These are phyloP conservation scores for Zhuliangozyma blackwelliae DNA, from an alignment of 1,139 yeast species.

Conservation along the genomic window DNA sequence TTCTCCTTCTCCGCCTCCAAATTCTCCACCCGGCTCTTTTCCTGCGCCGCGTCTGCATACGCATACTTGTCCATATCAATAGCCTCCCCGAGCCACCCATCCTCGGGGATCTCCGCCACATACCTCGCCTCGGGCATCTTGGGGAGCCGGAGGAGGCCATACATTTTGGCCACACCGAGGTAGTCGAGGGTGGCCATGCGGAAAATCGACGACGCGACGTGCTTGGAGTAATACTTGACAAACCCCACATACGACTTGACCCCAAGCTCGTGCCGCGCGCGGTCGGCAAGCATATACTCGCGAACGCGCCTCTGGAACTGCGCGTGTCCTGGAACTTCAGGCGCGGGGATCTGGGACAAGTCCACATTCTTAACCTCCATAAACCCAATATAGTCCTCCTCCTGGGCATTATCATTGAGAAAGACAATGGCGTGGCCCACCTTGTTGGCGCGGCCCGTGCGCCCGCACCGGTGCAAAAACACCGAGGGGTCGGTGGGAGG, in stretches of 20 bases:
- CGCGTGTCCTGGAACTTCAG: conserved; percentile 19
- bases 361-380: conserved; percentile 69
- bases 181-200: conserved; percentile 70
- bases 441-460: conserved; percentile 89
- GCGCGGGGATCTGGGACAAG: conserved; percentile 38
- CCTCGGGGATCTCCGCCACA: conserved; percentile 48
- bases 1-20: conserved; percentile 43
- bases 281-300: conserved; percentile 63
- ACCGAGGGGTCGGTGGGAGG: conserved; percentile 91
- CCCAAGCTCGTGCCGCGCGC: conserved; percentile 78
- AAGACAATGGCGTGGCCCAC: conserved; percentile 76
- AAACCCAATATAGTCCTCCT: conserved; percentile 77
- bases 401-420: conserved; percentile 62
- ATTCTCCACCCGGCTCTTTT: conserved; percentile 56
- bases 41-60: conserved; percentile 64
- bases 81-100: conserved; percentile 68
- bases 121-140: conserved; percentile 85
- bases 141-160: conserved; percentile 81
- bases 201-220: conserved; percentile 87
- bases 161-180: conserved; percentile 65
- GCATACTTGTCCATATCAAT: conserved; percentile 63
- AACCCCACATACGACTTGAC: conserved; percentile 80
- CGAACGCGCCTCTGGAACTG: conserved; percentile 32
- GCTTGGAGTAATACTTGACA: conserved; percentile 79
- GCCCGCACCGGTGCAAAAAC: conserved; percentile 84